These are phyloP conservation scores for Scheffersomyces cryptocercus DNA, from an alignment of 1,139 yeast genomes.

Conservation along the genomic window DNA sequence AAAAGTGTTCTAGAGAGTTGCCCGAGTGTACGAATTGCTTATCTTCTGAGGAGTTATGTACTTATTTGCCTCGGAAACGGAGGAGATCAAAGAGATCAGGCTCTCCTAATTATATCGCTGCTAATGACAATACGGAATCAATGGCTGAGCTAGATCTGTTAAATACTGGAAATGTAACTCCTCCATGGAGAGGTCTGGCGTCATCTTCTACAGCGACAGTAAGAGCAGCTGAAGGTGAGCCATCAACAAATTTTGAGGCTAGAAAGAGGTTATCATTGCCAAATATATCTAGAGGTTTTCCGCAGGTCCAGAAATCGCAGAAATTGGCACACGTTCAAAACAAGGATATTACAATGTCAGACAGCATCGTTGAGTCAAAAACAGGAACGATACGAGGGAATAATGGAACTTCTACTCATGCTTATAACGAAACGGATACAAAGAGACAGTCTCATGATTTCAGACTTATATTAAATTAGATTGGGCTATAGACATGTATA, in stretches of 20 bases:
- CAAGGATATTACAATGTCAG: not conserved
- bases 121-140: too few species aligned
- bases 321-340: not conserved
- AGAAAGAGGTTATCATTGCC: conserved; percentile 6
- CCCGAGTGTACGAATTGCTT: conserved; percentile 28
- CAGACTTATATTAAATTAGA: conserved; percentile 12
- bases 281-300: conserved; percentile 1
- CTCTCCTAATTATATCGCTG: too few species aligned
- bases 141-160: too few species aligned
- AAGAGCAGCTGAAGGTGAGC: too few species aligned
- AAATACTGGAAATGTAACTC: too few species aligned
- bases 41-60: conserved; percentile 23
- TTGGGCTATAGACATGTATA: not conserved
- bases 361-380: too few species aligned
- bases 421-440: too few species aligned
- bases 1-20: conserved; percentile 22
- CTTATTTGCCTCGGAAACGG: conserved; percentile 20
- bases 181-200: too few species aligned
- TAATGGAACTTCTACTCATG: too few species aligned
- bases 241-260: too few species aligned
- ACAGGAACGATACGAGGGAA: too few species aligned
- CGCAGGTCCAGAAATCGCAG: not conserved
- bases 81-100: not conserved
- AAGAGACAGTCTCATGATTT: conserved; percentile 12
- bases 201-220: too few species aligned